Base-by-base conservation (phyloP, 306 rosid genomes). In the Canavalia ensiformis region DNA sequence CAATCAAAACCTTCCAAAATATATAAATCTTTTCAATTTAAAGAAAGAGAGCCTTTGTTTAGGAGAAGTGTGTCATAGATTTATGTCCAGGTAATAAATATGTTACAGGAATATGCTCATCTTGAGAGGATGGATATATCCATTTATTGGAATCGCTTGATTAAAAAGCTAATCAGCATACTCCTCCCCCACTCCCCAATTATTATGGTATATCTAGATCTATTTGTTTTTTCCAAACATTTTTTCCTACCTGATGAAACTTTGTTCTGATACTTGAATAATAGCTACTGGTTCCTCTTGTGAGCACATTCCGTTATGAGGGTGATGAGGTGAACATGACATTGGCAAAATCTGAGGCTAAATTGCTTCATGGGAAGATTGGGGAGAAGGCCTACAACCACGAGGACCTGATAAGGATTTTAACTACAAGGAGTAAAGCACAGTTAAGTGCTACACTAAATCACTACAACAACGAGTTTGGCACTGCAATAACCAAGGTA, bases 211-310 rank as follows among this genome's bases (percentile, higher is more conserved):
- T 80, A 7, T n/a, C 64, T 28, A 35, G 18, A 6, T 71, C 35
- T n/a, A 55, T 29, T 47, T 6, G 28, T n/a, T 42, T n/a, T 51
- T 34, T 58, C 35, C 33, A 39, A 47, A 12, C 12, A 52, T n/a
- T 34, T 47, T 11, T 68, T 31, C 4, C 39, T 64, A 37, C 55
- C 62, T 72, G 51, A 75, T 77, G 78, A 64, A 71, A 79, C 10
- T 33, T 63, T 64, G 35, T 33, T 68, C 10, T 80, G 72, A 71
- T 59, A 28, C 57, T 70, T 46, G 28, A 25, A 76, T 45, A 45
- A 58, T 81, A 95, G 98, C 95, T 95, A 84, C 86, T 92, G 92
- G 91, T 92, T 80, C 92, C 92, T 78, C 95, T 95, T 60, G 87
- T 93, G 83, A 88, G 85, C 85, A 69, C 83, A 60, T 85, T 83